Base-by-base conservation (phyloP, 495 filamentous ascomycete species). In the Penicillium cataractarum region DNA sequence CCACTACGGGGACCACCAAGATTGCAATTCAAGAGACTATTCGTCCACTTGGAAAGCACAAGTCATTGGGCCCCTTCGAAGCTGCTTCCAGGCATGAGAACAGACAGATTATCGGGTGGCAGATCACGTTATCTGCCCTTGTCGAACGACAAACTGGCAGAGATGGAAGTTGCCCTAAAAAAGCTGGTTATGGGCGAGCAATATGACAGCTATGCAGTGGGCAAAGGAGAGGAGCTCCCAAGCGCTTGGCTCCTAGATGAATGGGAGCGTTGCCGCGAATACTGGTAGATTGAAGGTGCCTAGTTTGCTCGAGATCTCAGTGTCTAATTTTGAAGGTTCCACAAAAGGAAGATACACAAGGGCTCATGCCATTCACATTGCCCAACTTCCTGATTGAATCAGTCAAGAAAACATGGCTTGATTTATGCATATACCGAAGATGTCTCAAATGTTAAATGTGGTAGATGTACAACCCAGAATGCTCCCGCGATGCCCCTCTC, bases 381-480 rank as follows among this genome's bases (percentile, higher is more conserved):
- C n/a, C n/a, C n/a, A n/a, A n/a, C n/a, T n/a, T n/a, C n/a, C n/a
- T n/a, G 6, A 37, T 37, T 37, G 33, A 37, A 37, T 4, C 33
- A 15, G 15, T 37, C 33, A 1, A 37, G 33, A 12, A 12, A 37
- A 37, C 9, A 12, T 37, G 3, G 12, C 33, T 37, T 37, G 33
- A 37, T 37, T 15, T 15, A 37, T 37, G 33, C 42, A 46, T 46
- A 50, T 15, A 15, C 46, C 46, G 46, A 29, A 50, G 46, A 50
- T 29, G 46, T 59, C 57, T 29, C 53, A 58, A 64, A 58, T 55
- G 57, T 55, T 48, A 54, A 21, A 48, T 22, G 21, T 46, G 46
- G 29, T 55, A 58, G 53, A 68, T 64, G 62, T 72, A 70, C 70
- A 70, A 64, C 63, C 70, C 65, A 72, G 60, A 50, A 71, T 66